These are phyloP conservation scores for Acanthamoeba triangularis DNA, from an alignment of 208 protist species.

Conservation along the genomic window DNA sequence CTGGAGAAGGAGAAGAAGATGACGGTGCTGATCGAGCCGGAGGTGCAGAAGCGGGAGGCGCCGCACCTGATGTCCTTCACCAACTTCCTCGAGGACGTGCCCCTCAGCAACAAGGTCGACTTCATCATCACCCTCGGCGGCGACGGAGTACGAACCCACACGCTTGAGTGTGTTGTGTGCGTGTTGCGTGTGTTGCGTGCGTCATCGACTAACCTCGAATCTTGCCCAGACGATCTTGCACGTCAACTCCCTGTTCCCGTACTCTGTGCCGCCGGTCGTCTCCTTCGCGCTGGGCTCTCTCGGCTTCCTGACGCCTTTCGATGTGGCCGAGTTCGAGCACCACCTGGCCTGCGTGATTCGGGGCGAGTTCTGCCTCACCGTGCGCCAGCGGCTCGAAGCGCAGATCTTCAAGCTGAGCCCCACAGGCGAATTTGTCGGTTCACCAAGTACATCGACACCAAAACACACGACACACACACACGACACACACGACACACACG, in stretches of 20 bases:
- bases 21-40: slow-evolving; percentile 54
- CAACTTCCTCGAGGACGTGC: slow-evolving; percentile 39
- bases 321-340: neutral
- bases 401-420: slow-evolving; percentile 51
- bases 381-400: slow-evolving; percentile 31
- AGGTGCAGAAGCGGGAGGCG: slow-evolving; percentile 55
- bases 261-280: slow-evolving; percentile 87
- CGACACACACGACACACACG: neutral
- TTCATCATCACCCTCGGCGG: slow-evolving; percentile 90
- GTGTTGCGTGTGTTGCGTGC: neutral
- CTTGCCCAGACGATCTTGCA: slow-evolving; percentile 64
- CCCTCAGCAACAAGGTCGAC: slow-evolving; percentile 82
- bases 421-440: slow-evolving; percentile 2
- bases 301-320: slow-evolving; percentile 90
- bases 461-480: neutral
- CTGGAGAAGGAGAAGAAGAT: slow-evolving; percentile 63
- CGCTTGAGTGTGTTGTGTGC: neutral
- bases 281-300: slow-evolving; percentile 90
- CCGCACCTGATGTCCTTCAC: slow-evolving; percentile 67
- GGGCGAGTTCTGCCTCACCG: slow-evolving; percentile 39
- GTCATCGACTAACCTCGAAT: neutral
- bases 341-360: slow-evolving; percentile 30
- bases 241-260: slow-evolving; percentile 80
- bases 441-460: neutral
- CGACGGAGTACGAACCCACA: slow-evolving; percentile 83